phyloP scores from a whole-genome alignment of 441 rosid genomes.

The Pelargonium myrrhifolium region DNA sequence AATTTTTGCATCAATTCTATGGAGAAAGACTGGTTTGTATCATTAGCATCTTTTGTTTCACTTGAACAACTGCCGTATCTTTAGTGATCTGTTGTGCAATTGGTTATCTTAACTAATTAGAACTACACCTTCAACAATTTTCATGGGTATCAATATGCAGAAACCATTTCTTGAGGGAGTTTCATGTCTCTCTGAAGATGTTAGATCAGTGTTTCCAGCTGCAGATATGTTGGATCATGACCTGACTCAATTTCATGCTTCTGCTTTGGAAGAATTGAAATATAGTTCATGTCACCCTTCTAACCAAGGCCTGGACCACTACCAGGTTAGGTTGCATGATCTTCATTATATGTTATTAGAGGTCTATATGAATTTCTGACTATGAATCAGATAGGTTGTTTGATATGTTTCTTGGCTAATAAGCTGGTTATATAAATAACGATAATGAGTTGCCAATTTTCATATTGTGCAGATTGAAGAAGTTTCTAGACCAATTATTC shows the following conservation, averaged over 20 bases:
- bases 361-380: background rate
- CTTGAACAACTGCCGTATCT: slow-evolving; percentile 14
- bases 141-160: slow-evolving; percentile 37
- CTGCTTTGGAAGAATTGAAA: slow-evolving; percentile 31
- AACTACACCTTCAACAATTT: background rate
- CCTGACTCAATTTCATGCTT: slow-evolving; percentile 51
- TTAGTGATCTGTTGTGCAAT: slow-evolving; percentile 11
- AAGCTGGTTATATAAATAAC: slow-evolving; percentile 5
- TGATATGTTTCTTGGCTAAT: slow-evolving; percentile 1
- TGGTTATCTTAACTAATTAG: background rate
- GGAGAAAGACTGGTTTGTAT: slow-evolving; percentile 90
- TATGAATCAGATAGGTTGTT: background rate
- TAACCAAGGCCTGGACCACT: slow-evolving; percentile 48
- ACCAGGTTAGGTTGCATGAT: slow-evolving; percentile 43
- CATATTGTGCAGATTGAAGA: slow-evolving; percentile 59
- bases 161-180: slow-evolving; percentile 62
- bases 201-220: slow-evolving; percentile 72
- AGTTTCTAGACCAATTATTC: slow-evolving; percentile 65
- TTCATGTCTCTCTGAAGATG: slow-evolving; percentile 78
- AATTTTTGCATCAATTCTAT: slow-evolving; percentile 63
- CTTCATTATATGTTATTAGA: background rate
- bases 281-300: slow-evolving; percentile 31
- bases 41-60: slow-evolving; percentile 10
- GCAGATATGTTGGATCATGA: slow-evolving; percentile 64
- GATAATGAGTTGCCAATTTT: slow-evolving; percentile 11